Percentiles rank a stretch among this genome's conserved stretches.
These are phyloP conservation scores for Syzygium aromaticum DNA, from an alignment of 345 rosid genomes.

Conservation along the genomic window DNA sequence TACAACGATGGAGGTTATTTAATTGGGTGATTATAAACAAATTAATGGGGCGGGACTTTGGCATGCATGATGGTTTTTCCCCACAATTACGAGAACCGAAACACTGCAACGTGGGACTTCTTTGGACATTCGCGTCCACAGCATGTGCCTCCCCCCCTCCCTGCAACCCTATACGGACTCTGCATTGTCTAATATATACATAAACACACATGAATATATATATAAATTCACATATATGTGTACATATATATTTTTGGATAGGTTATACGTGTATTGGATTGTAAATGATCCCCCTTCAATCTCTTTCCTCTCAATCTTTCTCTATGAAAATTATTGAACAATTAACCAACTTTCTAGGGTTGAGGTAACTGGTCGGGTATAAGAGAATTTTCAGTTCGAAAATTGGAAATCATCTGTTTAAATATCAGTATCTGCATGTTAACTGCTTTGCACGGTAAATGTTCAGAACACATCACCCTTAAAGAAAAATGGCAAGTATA, in stretches of 20 bases:
- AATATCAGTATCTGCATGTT: background rate
- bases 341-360: background rate
- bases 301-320: background rate
- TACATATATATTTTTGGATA: no score
- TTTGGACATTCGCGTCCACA: background rate
- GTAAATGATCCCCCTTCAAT: background rate
- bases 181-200: background rate
- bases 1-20: conserved; percentile 1
- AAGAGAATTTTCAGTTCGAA: background rate
- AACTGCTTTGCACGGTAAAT: background rate
- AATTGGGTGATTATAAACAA: background rate
- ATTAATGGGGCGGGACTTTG: background rate
- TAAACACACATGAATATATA: background rate
- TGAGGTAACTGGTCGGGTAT: background rate
- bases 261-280: background rate
- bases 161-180: conserved; percentile 15
- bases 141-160: conserved; percentile 67
- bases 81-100: conserved; percentile 31
- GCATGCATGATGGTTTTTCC: conserved; percentile 87
- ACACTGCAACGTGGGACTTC: conserved; percentile 31
- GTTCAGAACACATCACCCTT: no score
- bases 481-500: no score
- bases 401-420: background rate
- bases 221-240: no score
- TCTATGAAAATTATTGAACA: background rate